phyloP scores from a whole-genome alignment of 257 asterid genomes.

The Scutellaria galericulata region DNA sequence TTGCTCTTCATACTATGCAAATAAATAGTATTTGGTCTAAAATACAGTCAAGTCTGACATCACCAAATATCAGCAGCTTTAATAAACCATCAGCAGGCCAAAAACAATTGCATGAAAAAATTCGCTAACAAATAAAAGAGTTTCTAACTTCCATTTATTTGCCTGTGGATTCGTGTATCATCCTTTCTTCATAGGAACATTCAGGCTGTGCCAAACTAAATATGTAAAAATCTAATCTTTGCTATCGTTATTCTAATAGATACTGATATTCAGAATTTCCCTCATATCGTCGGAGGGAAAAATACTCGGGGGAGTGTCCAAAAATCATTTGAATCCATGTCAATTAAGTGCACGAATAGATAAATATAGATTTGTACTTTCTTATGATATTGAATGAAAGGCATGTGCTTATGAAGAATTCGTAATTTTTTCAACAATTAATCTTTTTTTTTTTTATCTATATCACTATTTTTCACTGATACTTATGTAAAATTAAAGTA shows the following conservation, averaged over 20 bases:
- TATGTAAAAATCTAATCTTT: not conserved
- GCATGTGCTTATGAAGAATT: not conserved
- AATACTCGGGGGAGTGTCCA: not conserved
- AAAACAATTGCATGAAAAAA: too few relatives aligned
- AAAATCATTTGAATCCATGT: not conserved
- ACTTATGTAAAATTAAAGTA: too few relatives aligned
- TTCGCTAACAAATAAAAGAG: not conserved
- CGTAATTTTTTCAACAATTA: too few relatives aligned
- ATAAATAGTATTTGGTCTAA: not conserved
- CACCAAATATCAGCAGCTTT: not conserved
- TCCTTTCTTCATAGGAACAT: not conserved
- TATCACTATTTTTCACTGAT: too few relatives aligned
- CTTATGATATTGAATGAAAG: not conserved
- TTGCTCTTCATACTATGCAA: not conserved
- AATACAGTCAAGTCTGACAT: conserved; percentile 2
- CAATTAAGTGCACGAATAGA: not conserved
- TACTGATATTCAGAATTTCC: not conserved
- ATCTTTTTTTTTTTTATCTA: too few relatives aligned
- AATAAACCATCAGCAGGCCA: too few relatives aligned
- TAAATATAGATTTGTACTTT: not conserved
- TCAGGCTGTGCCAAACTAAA: not conserved
- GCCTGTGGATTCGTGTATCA: not conserved
- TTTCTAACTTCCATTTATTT: not conserved
- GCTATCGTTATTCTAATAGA: not conserved
- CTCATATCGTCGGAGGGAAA: not conserved